These are phyloP conservation scores for Phytophthora tentaculata DNA, from an alignment of 352 stramenopile genomes.

Conservation along the genomic window DNA sequence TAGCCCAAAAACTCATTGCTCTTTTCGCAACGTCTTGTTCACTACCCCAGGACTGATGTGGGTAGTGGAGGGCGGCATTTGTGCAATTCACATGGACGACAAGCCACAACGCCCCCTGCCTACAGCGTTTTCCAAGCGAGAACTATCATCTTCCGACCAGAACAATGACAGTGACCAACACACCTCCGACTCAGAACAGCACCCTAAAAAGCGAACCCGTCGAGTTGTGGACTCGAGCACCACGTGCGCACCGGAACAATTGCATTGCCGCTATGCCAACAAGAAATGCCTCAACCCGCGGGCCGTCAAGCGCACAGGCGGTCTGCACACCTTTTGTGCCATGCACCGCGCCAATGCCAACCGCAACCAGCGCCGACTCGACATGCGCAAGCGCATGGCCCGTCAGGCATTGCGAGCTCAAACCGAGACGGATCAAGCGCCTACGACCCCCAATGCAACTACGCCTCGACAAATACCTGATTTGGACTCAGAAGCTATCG, in stretches of 20 bases:
- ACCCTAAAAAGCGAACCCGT: conserved; percentile 32
- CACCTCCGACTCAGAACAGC: conserved; percentile 1
- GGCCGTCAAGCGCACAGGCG: conserved; percentile 58
- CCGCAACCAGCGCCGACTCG: conserved; percentile 69
- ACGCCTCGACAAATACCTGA: neutral
- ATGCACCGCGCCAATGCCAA: conserved; percentile 71
- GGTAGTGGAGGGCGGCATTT: conserved; percentile 36
- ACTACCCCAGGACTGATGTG: conserved; percentile 27
- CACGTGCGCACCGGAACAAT: conserved; percentile 46
- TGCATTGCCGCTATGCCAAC: conserved; percentile 67
- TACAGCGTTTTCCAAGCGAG: conserved; percentile 7
- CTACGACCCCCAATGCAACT: conserved; percentile 11
- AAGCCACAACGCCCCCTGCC: conserved; percentile 23
- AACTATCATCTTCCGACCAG: conserved; percentile 9
- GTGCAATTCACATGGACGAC: conserved; percentile 45
- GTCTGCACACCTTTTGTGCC: conserved; percentile 69
- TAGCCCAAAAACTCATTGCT: conserved; percentile 35
- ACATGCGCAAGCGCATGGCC: conserved; percentile 57
- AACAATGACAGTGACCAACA: conserved; percentile 20
- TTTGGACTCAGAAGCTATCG: conserved; percentile 4
- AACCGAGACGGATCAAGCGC: neutral
- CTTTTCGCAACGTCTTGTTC: conserved; percentile 30
- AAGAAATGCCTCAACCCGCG: conserved; percentile 65
- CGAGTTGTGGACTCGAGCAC: conserved; percentile 35
- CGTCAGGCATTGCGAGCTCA: conserved; percentile 34